Evolutionary conservation across 768 basidiomycete genomes (phyloP), one percentile per base, ranked within the genome.

Genomic region (Russula emetica): DNA sequence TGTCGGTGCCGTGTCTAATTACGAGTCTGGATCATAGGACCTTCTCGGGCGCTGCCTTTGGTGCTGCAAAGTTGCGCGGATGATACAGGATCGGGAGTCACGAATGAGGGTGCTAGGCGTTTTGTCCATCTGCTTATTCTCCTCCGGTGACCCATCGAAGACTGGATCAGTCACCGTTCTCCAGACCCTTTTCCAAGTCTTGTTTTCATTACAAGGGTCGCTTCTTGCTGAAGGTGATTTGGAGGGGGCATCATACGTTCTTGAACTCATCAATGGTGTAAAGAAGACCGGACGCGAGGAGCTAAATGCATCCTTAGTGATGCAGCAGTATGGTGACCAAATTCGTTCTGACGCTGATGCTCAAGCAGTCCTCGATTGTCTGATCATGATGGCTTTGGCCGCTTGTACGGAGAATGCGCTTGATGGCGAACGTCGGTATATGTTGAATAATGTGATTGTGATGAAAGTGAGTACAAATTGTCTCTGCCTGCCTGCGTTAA

Each of bases 31-130:
- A 14, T 20, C 56, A 40, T 70, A 80, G 67, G 76, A 73, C 26
- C 81, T 79, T 58, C 75, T 86, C 11, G 83, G 84, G 63, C 82
- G 88, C 28, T 83, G 80, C 67, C 66, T 86, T 34, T 92, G 89
- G 89, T 90, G 87, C 70, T 83, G 84, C 67, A 82, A 81, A 66
- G 86, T 86, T 10, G 83, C 83, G 1, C 72, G 78, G 38, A 56
- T 58, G 11, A 55, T n/a, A 14, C 45, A 38, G 8, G 76, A 78
- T 22, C 74, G 79, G 9, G 68, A 68, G 20, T 73, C 80, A 55
- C 79, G 84, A 20, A 76, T 78, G 10, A 79, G 83, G 24, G 76
- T 87, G 28, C 68, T 90, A 20, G 77, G 76, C 11, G 73, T 75
- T 11, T 75, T 90, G 4, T 79, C 80, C 66, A 71, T 77, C 2